phyloP scores from a whole-genome alignment of 2,329 filamentous ascomycete species.

The Calonectria pseudoreteaudii region DNA sequence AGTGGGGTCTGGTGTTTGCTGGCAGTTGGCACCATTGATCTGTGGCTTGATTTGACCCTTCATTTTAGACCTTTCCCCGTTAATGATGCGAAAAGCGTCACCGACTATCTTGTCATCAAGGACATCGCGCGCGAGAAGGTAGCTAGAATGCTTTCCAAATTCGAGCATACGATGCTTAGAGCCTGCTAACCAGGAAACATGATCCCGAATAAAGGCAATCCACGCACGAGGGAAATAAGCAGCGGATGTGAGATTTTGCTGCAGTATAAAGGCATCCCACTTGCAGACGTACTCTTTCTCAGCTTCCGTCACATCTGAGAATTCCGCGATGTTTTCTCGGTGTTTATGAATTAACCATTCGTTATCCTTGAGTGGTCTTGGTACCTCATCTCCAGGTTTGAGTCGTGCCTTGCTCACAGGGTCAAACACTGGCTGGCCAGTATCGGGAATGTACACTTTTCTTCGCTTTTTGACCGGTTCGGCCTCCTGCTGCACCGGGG shows the following conservation, averaged over 20 bases:
- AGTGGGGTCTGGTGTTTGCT: conserved; percentile 25
- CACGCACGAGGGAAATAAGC: conserved; percentile 65
- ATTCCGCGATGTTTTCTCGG: conserved; percentile 67
- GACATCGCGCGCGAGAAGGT: conserved; percentile 62
- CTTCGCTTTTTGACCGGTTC: conserved; percentile 38
- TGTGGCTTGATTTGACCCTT: conserved; percentile 25
- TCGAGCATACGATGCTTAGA: conserved; percentile 62
- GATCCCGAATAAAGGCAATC: conserved; percentile 62
- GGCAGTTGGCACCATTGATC: conserved; percentile 23
- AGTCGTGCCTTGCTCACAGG: conserved; percentile 66
- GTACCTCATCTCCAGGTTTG: conserved; percentile 60
- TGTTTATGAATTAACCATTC: conserved; percentile 71
- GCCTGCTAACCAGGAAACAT: conserved; percentile 64
- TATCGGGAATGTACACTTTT: conserved; percentile 59
- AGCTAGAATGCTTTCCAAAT: conserved; percentile 66
- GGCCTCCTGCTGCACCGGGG: conserved; percentile 11
- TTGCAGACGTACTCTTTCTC: conserved; percentile 70
- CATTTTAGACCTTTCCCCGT: conserved; percentile 52
- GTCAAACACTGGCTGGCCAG: conserved; percentile 66
- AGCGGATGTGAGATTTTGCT: conserved; percentile 62
- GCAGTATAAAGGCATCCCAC: conserved; percentile 68
- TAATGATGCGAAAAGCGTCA: conserved; percentile 57
- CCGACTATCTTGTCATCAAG: conserved; percentile 58
- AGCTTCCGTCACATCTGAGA: conserved; percentile 63
- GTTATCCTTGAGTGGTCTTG: conserved; percentile 58